Conservation (phyloP, 768 basidiomycete genomes). For the Cystobasidiopsis lactophilus region DNA sequence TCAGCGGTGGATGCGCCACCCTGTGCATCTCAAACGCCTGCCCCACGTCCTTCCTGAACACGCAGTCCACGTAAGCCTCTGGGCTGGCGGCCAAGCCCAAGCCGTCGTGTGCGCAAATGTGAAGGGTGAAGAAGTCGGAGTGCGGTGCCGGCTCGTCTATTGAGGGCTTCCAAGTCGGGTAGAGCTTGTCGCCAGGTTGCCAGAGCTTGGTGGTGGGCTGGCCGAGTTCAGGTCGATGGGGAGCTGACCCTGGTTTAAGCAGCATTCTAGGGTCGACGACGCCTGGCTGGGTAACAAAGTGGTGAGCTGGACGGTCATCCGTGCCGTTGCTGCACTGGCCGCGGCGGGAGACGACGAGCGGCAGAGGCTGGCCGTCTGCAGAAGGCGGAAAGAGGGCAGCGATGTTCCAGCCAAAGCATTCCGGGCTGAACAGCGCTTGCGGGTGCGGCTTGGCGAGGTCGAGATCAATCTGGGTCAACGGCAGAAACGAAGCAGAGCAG, state of each 20-base stretch:
- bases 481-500: not conserved
- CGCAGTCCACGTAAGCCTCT: not conserved
- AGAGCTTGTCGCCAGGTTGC: not conserved
- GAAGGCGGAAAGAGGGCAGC: not conserved
- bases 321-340: not conserved
- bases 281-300: constrained; percentile 2
- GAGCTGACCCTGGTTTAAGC: not conserved
- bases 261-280: constrained; percentile 2
- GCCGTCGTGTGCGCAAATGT: not conserved
- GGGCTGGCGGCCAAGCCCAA: not conserved
- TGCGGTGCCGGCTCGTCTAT: no score
- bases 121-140: not conserved
- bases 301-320: constrained; percentile 1
- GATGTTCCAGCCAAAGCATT: constrained; percentile 5
- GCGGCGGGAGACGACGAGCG: not conserved
- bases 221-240: not conserved
- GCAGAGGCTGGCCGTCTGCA: not conserved
- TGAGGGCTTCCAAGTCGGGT: no score
- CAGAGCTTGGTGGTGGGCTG: not conserved
- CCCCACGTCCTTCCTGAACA: not conserved
- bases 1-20: not conserved
- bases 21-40: not conserved
- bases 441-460: constrained; percentile 6
- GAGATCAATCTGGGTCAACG: not conserved
- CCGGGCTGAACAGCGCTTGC: constrained; percentile 3